Conservation (phyloP, 768 basidiomycete genomes). For the Boletus reticuloceps region DNA sequence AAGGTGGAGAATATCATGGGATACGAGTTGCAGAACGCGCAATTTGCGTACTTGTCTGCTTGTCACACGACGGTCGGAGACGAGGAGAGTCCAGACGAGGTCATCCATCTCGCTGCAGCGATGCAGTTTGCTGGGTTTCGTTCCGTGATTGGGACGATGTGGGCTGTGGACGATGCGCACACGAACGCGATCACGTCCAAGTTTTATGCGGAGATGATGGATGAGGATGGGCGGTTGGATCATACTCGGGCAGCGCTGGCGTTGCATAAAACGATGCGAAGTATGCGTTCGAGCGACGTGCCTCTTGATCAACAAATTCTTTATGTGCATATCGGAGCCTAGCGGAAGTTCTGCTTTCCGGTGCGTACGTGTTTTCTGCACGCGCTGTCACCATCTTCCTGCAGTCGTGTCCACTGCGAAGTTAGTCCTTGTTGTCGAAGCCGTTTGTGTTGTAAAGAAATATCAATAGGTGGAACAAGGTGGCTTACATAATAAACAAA, state of each 20-base stretch:
- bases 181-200: background rate
- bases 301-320: slow-evolving; percentile 4
- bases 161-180: slow-evolving; percentile 9
- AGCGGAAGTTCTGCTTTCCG: background rate
- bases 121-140: slow-evolving; percentile 8
- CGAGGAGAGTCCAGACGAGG: background rate
- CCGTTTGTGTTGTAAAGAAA: no score
- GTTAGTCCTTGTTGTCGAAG: no score
- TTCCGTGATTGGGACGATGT: slow-evolving; percentile 13
- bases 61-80: slow-evolving; percentile 14
- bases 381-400: no score
- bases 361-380: no score
- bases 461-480: no score
- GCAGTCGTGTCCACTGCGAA: no score
- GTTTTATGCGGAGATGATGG: slow-evolving; percentile 3
- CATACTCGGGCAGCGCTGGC: slow-evolving; percentile 1
- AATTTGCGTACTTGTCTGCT: slow-evolving; percentile 22
- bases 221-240: background rate
- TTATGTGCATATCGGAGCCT: slow-evolving; percentile 1
- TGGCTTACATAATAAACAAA: no score
- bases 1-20: slow-evolving; percentile 4
- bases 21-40: background rate
- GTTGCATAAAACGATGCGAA: background rate
- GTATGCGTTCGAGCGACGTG: background rate
- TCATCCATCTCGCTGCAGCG: slow-evolving; percentile 2